Conservation (phyloP, 768 basidiomycete species). For the Omphalotus guepiniiformis region DNA sequence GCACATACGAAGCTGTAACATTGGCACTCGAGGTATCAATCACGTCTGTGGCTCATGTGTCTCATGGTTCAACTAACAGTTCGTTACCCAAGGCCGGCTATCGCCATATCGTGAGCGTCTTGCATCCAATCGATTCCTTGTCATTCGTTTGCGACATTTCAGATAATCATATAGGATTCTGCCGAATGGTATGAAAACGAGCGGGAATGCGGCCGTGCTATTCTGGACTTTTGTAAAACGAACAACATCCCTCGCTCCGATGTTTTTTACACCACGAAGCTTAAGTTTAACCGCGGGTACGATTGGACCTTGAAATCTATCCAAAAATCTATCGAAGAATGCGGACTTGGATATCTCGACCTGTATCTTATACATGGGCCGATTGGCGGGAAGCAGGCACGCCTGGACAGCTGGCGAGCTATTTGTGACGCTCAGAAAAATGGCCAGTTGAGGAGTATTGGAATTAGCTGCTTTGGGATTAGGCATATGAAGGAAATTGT, state of each 20-base stretch:
- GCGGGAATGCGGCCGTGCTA: conserved; percentile 55
- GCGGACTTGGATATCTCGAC: conserved; percentile 62
- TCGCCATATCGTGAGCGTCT: conserved; percentile 49
- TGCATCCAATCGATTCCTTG: not conserved
- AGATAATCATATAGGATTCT: conserved; percentile 9
- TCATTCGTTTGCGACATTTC: not conserved
- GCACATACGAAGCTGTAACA: conserved; percentile 51
- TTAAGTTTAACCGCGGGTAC: conserved; percentile 54
- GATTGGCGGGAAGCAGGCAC: conserved; percentile 51
- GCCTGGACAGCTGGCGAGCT: conserved; percentile 63
- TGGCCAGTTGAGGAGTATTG: conserved; percentile 56
- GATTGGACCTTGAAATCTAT: conserved; percentile 45
- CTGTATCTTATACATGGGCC: conserved; percentile 71
- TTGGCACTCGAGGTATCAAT: conserved; percentile 56
- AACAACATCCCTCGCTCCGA: conserved; percentile 49
- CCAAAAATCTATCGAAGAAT: conserved; percentile 45
- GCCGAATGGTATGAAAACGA: conserved; percentile 60
- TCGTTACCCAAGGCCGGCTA: conserved; percentile 49
- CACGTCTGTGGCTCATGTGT: not conserved
- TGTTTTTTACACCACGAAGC: conserved; percentile 71
- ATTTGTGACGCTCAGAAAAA: conserved; percentile 59
- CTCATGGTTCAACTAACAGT: not conserved
- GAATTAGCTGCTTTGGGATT: conserved; percentile 60
- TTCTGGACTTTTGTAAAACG: conserved; percentile 47
- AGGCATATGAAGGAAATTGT: conserved; percentile 54